phyloP scores from a whole-genome alignment of 805 yeast genomes.

The Candida nitratophila region DNA sequence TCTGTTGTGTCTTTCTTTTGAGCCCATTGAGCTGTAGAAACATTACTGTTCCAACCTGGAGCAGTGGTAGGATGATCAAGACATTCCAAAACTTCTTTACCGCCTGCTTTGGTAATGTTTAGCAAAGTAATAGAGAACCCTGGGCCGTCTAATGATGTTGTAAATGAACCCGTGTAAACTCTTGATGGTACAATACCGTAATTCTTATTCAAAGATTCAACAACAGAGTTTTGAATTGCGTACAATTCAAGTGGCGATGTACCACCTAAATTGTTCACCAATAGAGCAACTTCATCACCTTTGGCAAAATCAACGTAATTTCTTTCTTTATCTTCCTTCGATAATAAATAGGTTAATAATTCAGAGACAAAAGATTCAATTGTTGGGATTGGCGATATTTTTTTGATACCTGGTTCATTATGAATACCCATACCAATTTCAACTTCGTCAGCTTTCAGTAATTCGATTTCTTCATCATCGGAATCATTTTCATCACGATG shows the following conservation, averaged over 20 bases:
- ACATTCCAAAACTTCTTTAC: slow-evolving; percentile 39
- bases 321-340: slow-evolving; percentile 64
- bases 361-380: slow-evolving; percentile 52
- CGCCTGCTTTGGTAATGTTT: slow-evolving; percentile 52
- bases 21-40: slow-evolving; percentile 19
- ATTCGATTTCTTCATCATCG: slow-evolving; percentile 29
- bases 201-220: slow-evolving; percentile 41
- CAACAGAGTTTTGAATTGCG: slow-evolving; percentile 59
- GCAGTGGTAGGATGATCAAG: slow-evolving; percentile 73
- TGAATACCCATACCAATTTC: slow-evolving; percentile 96
- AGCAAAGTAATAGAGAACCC: slow-evolving; percentile 84
- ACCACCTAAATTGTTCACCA: slow-evolving; percentile 87
- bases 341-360: slow-evolving; percentile 56
- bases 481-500: slow-evolving; percentile 36
- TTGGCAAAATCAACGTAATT: slow-evolving; percentile 64
- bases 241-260: slow-evolving; percentile 73
- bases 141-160: slow-evolving; percentile 86
- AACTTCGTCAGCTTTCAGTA: slow-evolving; percentile 54
- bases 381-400: slow-evolving; percentile 60
- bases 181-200: slow-evolving; percentile 61
- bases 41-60: slow-evolving; percentile 68
- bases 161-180: slow-evolving; percentile 68
- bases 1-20: slow-evolving; percentile 6
- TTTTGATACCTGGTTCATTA: slow-evolving; percentile 82
- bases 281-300: slow-evolving; percentile 54